Conservation (phyloP, 108 stramenopile species). For the Nitzschia putrida region DNA sequence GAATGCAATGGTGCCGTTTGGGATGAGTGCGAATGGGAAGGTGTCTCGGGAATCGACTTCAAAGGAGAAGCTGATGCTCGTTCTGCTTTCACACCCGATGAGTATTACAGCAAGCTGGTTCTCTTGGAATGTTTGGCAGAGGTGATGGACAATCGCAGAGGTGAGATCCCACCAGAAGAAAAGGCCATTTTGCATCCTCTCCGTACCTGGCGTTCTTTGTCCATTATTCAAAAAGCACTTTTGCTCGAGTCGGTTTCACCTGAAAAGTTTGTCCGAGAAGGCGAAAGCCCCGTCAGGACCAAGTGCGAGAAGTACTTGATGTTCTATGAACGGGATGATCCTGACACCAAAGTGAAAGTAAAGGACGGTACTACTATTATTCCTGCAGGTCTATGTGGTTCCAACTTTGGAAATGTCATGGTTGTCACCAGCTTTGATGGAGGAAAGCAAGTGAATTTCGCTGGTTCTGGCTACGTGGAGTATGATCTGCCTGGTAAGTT, state of each 20-base stretch:
- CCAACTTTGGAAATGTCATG: conserved; percentile 19
- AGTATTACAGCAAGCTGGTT: conserved; percentile 13
- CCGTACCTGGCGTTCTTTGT: conserved; percentile 15
- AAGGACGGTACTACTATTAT: conserved; percentile 18
- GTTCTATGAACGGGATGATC: conserved; percentile 15
- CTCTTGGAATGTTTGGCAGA: conserved; percentile 26
- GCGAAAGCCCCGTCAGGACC: conserved; percentile 13
- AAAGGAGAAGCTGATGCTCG: conserved; percentile 20
- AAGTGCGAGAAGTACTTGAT: conserved; percentile 18
- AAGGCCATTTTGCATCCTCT: conserved; percentile 20
- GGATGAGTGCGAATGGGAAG: conserved; percentile 32
- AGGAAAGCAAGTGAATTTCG: conserved; percentile 39
- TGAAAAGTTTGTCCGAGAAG: conserved; percentile 14
- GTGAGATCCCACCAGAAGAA: conserved; percentile 16
- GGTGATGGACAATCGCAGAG: conserved; percentile 19
- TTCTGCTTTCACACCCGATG: conserved; percentile 5
- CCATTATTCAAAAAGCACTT: conserved; percentile 29
- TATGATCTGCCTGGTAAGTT: conserved; percentile 26
- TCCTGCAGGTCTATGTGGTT: conserved; percentile 14
- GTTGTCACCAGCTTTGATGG: conserved; percentile 34
- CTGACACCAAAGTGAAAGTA: conserved; percentile 7
- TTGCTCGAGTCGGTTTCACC: conserved; percentile 13
- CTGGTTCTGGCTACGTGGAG: conserved; percentile 23
- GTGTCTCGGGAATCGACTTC: conserved; percentile 28
- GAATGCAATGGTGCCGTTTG: conserved; percentile 16